Conservation (phyloP, 2,329 filamentous ascomycete genomes). For the Hypocrella siamensis region DNA sequence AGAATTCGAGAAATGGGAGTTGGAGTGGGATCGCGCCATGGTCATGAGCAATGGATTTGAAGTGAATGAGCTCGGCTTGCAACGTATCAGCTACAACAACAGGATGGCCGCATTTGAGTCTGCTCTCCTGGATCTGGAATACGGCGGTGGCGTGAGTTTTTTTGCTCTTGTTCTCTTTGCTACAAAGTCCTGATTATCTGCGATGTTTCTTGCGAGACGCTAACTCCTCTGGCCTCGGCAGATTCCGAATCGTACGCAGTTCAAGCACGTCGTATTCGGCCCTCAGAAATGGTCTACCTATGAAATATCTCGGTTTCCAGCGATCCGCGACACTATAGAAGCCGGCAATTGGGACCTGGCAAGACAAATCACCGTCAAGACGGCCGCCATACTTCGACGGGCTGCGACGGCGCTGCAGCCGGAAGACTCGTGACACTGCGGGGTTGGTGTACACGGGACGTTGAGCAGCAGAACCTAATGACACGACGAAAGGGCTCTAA, state of each 20-base stretch:
- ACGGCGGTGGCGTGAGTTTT: conserved; percentile 55
- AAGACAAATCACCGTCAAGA: conserved; percentile 53
- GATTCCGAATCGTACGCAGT: conserved; percentile 79
- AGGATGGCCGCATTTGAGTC: conserved; percentile 72
- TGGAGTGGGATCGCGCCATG: conserved; percentile 59
- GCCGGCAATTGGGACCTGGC: conserved; percentile 54
- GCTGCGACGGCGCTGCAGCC: conserved; percentile 31
- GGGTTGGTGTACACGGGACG: too few species aligned
- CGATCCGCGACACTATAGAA: conserved; percentile 68
- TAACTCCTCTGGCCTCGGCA: conserved; percentile 18
- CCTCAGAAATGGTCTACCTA: conserved; percentile 55
- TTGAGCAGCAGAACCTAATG: too few species aligned
- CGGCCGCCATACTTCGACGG: conserved; percentile 47
- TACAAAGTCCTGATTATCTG: too few species aligned
- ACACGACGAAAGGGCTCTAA: too few species aligned
- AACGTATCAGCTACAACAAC: conserved; percentile 62
- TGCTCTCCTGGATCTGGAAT: conserved; percentile 60
- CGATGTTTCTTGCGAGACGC: too few species aligned
- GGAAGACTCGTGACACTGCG: conserved; percentile 7
- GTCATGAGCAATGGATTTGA: conserved; percentile 63
- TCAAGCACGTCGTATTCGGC: conserved; percentile 83
- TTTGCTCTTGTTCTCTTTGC: neutral
- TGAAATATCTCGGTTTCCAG: conserved; percentile 35
- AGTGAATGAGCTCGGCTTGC: conserved; percentile 46
- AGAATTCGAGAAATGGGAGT: conserved; percentile 62